These are phyloP conservation scores for Hibiscus mutabilis DNA, from an alignment of 345 rosid genomes.

Conservation along the genomic window DNA sequence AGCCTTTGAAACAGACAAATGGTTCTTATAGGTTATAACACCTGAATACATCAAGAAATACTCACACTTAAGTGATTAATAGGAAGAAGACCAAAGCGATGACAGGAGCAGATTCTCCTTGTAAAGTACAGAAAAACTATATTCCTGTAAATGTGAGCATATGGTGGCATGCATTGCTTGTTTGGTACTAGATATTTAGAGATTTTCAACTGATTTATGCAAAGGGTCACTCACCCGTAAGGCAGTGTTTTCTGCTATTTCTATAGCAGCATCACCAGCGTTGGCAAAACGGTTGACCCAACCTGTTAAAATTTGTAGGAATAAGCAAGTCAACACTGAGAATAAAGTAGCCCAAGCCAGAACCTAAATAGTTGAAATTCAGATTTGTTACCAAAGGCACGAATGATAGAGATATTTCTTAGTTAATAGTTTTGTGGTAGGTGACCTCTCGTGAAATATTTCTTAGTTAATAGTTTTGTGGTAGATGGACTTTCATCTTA, in stretches of 20 bases:
- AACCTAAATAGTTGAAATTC: neutral
- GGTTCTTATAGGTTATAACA: neutral
- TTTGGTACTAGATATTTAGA: neutral
- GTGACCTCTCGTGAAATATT: no score
- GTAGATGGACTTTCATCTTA: no score
- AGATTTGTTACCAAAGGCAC: conserved; percentile 3
- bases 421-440: no score
- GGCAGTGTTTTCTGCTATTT: conserved; percentile 83
- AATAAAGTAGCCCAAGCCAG: neutral
- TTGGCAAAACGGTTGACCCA: conserved; percentile 98
- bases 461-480: no score
- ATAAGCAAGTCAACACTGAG: neutral
- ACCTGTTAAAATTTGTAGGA: conserved; percentile 39
- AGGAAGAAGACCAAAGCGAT: neutral
- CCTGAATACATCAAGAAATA: neutral
- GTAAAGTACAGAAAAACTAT: neutral
- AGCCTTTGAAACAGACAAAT: neutral
- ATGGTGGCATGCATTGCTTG: neutral
- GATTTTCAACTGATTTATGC: neutral
- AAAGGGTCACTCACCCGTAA: conserved; percentile 44
- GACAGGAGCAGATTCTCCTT: neutral
- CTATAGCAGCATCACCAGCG: conserved; percentile 87
- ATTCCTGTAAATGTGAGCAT: neutral
- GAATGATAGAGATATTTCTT: no score
- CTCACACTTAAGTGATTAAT: neutral